A percentile compares a stretch with the other conserved stretches of the same genome.
phyloP scores from a whole-genome alignment of 2,329 filamentous ascomycete genomes.

The Phaeosphaeriaceae sp. region DNA sequence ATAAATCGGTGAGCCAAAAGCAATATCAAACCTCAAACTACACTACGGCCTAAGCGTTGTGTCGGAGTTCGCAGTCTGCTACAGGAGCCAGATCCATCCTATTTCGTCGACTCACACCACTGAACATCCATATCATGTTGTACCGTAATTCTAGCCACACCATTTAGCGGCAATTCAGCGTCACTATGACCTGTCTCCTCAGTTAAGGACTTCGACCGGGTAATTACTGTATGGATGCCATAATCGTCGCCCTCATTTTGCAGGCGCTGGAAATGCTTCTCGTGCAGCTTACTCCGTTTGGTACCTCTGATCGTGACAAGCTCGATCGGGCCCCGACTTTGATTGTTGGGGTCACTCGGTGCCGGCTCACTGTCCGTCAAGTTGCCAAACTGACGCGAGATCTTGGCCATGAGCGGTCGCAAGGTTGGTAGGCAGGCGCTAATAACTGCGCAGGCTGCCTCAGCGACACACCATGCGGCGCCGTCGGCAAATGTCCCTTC shows the following conservation, averaged over 20 bases:
- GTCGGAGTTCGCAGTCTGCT: too few species aligned
- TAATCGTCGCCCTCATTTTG: constrained; percentile 1
- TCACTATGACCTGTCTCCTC: too few species aligned
- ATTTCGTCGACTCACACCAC: too few species aligned
- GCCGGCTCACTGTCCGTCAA: constrained; percentile 1
- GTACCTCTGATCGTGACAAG: constrained; percentile 12
- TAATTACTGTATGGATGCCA: too few species aligned
- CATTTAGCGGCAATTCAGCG: too few species aligned
- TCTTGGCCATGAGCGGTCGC: constrained; percentile 16
- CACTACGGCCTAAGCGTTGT: too few species aligned
- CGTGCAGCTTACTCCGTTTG: background rate
- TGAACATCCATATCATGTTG: too few species aligned
- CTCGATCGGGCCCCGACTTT: constrained; percentile 1
- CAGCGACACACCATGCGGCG: constrained; percentile 20
- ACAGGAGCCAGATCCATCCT: too few species aligned
- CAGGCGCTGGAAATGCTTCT: constrained; percentile 9
- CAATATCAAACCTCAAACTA: too few species aligned
- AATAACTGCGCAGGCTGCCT: constrained; percentile 19
- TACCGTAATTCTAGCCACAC: too few species aligned
- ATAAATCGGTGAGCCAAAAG: too few species aligned
- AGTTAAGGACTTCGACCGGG: too few species aligned
- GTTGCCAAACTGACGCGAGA: constrained; percentile 15
- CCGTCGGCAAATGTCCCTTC: constrained; percentile 11
- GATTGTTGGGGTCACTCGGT: background rate
- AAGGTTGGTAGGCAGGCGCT: constrained; percentile 20